Conservation (phyloP, 495 filamentous ascomycete genomes). For the Echria macrotheca region DNA sequence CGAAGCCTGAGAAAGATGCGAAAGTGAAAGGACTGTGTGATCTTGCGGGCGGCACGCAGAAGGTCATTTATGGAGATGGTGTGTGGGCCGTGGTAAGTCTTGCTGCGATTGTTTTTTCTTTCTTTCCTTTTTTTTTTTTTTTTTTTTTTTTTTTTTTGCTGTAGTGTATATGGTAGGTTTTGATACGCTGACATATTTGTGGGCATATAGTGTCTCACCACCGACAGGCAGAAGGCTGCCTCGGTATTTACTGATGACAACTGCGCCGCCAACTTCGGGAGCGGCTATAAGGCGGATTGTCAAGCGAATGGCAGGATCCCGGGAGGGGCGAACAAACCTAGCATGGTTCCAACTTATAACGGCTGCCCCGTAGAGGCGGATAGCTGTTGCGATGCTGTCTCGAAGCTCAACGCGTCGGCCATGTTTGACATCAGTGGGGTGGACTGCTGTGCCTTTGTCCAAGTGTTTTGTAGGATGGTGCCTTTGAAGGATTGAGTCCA, state of each 20-base stretch:
- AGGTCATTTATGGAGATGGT: not conserved
- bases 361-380: not conserved
- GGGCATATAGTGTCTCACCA: not conserved
- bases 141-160: no score
- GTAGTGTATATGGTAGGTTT: not conserved
- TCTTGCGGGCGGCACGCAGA: not conserved
- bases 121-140: no score
- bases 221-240: not conserved
- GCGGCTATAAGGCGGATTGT: not conserved
- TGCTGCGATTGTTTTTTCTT: not conserved
- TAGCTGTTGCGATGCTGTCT: not conserved
- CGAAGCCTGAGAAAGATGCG: not conserved
- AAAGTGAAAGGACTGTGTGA: not conserved
- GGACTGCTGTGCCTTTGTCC: not conserved
- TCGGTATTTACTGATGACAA: not conserved
- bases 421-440: not conserved
- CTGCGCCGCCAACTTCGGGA: not conserved
- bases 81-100: not conserved
- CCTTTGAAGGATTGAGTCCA: not conserved
- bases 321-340: not conserved
- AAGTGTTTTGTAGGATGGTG: not conserved
- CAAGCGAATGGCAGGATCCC: not conserved
- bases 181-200: not conserved
- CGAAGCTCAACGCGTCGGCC: not conserved
- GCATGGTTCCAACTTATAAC: not conserved